These are phyloP conservation scores for Chlorella vulgaris DNA, from an alignment of 139 green algal genomes.

Conservation along the genomic window DNA sequence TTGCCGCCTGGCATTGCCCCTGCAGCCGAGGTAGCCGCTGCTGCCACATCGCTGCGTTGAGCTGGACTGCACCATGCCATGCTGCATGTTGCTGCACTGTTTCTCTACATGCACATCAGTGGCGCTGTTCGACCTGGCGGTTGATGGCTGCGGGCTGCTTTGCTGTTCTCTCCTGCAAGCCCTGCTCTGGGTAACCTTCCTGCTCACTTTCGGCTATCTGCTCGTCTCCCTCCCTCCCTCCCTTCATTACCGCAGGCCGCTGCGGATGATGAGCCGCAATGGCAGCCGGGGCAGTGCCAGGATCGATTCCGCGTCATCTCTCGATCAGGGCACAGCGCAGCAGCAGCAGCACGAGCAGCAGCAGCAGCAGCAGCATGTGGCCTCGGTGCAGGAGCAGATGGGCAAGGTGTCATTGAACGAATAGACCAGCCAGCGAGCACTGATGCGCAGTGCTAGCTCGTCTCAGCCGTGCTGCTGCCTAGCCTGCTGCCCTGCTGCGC, in stretches of 20 bases:
- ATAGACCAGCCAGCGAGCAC: background rate
- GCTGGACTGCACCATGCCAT: background rate
- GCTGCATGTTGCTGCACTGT: too few species aligned
- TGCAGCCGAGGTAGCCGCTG: background rate
- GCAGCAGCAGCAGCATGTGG: background rate
- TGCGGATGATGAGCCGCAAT: constrained; percentile 20
- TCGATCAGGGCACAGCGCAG: constrained; percentile 2
- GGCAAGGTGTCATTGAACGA: constrained; percentile 2
- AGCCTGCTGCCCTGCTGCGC: background rate
- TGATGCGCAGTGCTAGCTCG: background rate
- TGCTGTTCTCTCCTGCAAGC: too few species aligned
- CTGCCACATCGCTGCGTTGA: background rate
- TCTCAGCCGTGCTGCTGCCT: background rate
- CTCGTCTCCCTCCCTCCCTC: background rate
- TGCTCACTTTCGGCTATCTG: too few species aligned
- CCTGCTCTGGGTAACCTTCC: too few species aligned
- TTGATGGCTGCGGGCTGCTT: too few species aligned
- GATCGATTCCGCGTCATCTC: constrained; percentile 32
- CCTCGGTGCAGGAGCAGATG: constrained; percentile 16
- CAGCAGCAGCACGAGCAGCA: background rate
- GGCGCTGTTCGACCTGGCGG: too few species aligned
- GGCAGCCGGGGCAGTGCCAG: constrained; percentile 29
- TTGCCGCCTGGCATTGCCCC: background rate
- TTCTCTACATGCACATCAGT: background rate
- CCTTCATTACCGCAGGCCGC: background rate